A percentile compares a stretch with the other conserved stretches of the same genome.
phyloP scores from a whole-genome alignment of 441 rosid genomes.

The Syzygium syzygioides region DNA sequence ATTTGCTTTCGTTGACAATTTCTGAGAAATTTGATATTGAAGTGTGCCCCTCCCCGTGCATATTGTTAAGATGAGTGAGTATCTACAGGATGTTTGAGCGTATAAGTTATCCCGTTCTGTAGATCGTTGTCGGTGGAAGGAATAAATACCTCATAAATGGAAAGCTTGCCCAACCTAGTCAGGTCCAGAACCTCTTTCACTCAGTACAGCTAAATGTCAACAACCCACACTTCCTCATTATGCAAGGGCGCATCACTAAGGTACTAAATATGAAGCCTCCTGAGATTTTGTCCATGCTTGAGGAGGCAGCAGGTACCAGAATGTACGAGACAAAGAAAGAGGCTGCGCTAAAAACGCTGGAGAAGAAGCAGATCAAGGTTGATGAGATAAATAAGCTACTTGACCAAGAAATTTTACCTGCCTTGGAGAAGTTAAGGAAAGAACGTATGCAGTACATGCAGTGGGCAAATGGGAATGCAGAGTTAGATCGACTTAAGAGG shows the following conservation, averaged over 20 bases:
- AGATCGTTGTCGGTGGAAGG: conserved; percentile 98
- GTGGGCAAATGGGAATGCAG: conserved; percentile 93
- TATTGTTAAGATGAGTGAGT: background rate
- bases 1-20: background rate
- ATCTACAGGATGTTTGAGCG: background rate
- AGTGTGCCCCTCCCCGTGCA: background rate
- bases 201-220: conserved; percentile 98
- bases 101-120: conserved; percentile 1
- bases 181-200: conserved; percentile 96
- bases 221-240: conserved; percentile 96
- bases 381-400: conserved; percentile 95
- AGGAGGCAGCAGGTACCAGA: conserved; percentile 99
- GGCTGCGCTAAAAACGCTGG: conserved; percentile 85
- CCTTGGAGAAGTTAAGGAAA: conserved; percentile 89
- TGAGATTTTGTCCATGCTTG: conserved; percentile 97
- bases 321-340: conserved; percentile 99
- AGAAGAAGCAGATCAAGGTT: conserved; percentile 94
- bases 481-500: conserved; percentile 80
- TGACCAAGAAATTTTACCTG: conserved; percentile 87
- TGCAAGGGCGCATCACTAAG: conserved; percentile 99
- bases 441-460: conserved; percentile 91
- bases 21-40: background rate
- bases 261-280: conserved; percentile 98
- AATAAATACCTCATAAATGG: conserved; percentile 96
- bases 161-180: conserved; percentile 94